These are phyloP conservation scores for Trichophyton benhamiae DNA, from an alignment of 2,329 filamentous ascomycete genomes.

Conservation along the genomic window DNA sequence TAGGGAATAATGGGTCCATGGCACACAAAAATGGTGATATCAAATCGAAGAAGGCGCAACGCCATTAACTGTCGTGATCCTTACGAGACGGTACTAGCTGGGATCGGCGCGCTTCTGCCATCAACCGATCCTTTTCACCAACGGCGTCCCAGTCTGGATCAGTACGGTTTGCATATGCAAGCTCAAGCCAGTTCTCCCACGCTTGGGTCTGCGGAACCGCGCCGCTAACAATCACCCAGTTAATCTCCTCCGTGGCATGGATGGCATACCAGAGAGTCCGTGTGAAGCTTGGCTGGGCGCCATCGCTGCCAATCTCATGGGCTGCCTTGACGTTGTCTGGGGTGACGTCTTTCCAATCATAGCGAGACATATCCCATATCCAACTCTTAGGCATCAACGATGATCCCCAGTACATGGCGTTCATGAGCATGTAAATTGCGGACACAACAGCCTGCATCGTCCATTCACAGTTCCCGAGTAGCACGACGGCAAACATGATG, in stretches of 20 bases:
- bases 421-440: slow-evolving; percentile 46
- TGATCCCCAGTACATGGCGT: slow-evolving; percentile 48
- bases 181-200: slow-evolving; percentile 44
- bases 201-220: slow-evolving; percentile 41
- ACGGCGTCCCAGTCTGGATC: slow-evolving; percentile 11
- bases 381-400: slow-evolving; percentile 37
- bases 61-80: not conserved
- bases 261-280: slow-evolving; percentile 49
- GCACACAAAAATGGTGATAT: not conserved
- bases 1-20: not conserved
- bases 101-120: slow-evolving; percentile 2
- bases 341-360: slow-evolving; percentile 30
- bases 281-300: slow-evolving; percentile 36
- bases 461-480: slow-evolving; percentile 52
- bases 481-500: slow-evolving; percentile 49
- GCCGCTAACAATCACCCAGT: slow-evolving; percentile 43
- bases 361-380: slow-evolving; percentile 49
- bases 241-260: slow-evolving; percentile 39
- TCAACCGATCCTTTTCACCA: slow-evolving; percentile 6
- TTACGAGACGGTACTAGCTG: not conserved
- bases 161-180: slow-evolving; percentile 13
- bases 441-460: slow-evolving; percentile 48
- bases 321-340: slow-evolving; percentile 32
- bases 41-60: not conserved
- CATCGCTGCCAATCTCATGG: not conserved